phyloP scores from a whole-genome alignment of 164 flowering plant species.

The Piper longum region DNA sequence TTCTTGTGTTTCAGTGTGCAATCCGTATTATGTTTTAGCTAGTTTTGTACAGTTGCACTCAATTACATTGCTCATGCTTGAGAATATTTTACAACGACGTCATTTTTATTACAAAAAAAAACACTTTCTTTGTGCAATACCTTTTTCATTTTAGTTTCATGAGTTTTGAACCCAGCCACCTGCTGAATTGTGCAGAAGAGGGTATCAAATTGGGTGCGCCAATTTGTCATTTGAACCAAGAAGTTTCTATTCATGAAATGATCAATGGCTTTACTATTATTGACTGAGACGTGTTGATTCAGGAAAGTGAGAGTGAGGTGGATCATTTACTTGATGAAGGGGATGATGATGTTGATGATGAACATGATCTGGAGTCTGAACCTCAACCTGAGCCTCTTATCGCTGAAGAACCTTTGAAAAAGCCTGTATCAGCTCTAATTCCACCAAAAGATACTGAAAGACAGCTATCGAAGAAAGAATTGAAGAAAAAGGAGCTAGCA shows the following conservation, averaged over 20 bases:
- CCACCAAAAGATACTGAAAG: conserved; percentile 63
- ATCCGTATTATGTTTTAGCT: too few relatives aligned
- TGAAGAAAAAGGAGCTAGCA: conserved; percentile 76
- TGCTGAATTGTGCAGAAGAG: too few relatives aligned
- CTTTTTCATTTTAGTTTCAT: too few relatives aligned
- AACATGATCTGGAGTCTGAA: conserved; percentile 28
- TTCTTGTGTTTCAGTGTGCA: too few relatives aligned
- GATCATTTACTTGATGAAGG: conserved; percentile 46
- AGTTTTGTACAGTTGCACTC: too few relatives aligned
- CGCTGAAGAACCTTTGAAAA: conserved; percentile 10
- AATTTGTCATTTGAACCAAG: background rate
- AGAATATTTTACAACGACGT: too few relatives aligned
- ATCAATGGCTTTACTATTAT: background rate
- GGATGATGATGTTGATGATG: conserved; percentile 65
- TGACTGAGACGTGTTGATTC: conserved; percentile 3
- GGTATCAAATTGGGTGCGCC: too few relatives aligned
- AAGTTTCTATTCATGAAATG: background rate
- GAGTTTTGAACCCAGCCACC: too few relatives aligned
- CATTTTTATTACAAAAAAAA: too few relatives aligned
- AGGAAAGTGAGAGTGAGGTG: conserved; percentile 89
- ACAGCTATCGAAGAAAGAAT: conserved; percentile 88
- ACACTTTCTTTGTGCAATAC: too few relatives aligned
- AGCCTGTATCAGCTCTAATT: conserved; percentile 27
- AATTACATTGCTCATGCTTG: too few relatives aligned
- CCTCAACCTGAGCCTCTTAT: conserved; percentile 24